Evolutionary conservation across 2,329 filamentous ascomycete genomes (phyloP).

Genomic region (Neopestalotiopsis sp.): DNA sequence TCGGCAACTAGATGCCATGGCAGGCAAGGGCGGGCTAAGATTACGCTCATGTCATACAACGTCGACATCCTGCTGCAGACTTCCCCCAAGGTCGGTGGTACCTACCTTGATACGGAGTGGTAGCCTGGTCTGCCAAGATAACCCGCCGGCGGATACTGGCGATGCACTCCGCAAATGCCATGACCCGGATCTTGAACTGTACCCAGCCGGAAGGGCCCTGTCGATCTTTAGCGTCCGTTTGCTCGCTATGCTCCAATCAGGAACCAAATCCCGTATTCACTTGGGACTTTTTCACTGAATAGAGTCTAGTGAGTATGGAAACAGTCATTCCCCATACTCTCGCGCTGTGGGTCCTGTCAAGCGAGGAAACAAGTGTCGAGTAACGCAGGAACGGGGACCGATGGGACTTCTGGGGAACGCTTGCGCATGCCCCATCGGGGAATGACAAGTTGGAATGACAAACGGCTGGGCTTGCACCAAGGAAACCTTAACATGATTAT

Average conservation of each 20-base stretch:
- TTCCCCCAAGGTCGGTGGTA: no score
- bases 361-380: not conserved
- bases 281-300: not conserved
- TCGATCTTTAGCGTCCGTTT: not conserved
- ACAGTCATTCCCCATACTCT: not conserved
- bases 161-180: not conserved
- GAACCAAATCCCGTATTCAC: not conserved
- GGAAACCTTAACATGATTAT: not conserved
- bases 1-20: not conserved
- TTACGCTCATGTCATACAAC: not conserved
- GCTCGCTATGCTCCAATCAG: not conserved
- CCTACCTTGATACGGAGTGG: no score
- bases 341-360: not conserved
- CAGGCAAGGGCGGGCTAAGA: not conserved
- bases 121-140: not conserved
- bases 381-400: not conserved
- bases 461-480: not conserved
- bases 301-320: not conserved
- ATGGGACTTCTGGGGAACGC: not conserved
- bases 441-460: slow-evolving; percentile 1
- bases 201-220: not conserved
- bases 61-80: no score
- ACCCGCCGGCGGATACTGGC: not conserved
- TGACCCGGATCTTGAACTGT: not conserved
- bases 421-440: not conserved